A percentile compares a stretch with the other conserved stretches of the same genome.
These are phyloP conservation scores for Leishmania martiniquensis DNA, from an alignment of 208 protist species.

Conservation along the genomic window DNA sequence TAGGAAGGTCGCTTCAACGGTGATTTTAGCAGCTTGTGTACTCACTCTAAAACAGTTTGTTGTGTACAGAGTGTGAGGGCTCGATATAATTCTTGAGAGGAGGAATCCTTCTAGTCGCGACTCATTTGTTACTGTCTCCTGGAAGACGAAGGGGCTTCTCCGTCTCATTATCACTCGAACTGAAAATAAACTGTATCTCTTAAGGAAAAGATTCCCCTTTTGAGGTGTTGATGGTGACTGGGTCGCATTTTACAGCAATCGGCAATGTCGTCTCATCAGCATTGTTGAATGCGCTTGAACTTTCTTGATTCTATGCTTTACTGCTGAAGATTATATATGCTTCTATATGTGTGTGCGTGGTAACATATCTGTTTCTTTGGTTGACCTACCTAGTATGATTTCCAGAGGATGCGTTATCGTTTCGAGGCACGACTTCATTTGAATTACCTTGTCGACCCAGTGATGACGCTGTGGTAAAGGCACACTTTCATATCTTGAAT, in stretches of 20 bases:
- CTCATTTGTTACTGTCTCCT: background rate
- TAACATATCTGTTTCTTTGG: background rate
- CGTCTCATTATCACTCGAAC: background rate
- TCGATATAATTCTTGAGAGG: background rate
- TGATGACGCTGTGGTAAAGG: too few relatives aligned
- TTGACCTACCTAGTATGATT: background rate
- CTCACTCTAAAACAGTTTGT: background rate
- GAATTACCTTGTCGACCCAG: background rate
- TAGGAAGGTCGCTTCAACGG: background rate
- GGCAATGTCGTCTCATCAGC: too few relatives aligned
- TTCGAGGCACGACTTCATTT: background rate
- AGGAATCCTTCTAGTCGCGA: background rate
- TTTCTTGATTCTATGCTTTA: background rate
- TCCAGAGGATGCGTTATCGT: background rate
- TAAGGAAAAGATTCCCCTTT: too few relatives aligned
- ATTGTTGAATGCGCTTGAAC: background rate
- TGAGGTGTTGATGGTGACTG: background rate
- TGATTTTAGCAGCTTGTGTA: background rate
- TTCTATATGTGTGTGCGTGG: background rate
- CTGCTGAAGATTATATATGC: background rate
- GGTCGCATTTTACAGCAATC: background rate
- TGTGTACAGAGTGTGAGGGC: background rate
- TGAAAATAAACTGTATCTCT: background rate
- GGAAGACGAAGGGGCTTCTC: background rate
- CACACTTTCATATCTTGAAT: background rate